These are phyloP conservation scores for Parasitella parasitica DNA, from an alignment of 371 early-diverging fungal genomes.

Conservation along the genomic window DNA sequence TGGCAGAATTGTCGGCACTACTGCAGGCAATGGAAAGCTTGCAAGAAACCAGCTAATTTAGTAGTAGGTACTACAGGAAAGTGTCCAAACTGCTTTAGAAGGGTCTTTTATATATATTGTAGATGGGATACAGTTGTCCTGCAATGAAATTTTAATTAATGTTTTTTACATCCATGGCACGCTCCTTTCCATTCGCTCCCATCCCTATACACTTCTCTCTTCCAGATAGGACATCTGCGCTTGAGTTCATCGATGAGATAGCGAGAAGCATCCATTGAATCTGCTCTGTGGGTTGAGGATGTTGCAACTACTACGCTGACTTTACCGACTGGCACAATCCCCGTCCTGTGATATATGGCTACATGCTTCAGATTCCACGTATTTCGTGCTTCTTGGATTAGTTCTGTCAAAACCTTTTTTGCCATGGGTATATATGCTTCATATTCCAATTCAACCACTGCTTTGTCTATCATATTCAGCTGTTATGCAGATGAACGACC, in stretches of 20 bases:
- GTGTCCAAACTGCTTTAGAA: not conserved
- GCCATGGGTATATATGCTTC: slow-evolving; percentile 87
- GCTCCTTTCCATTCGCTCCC: slow-evolving; percentile 79
- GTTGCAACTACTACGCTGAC: slow-evolving; percentile 80
- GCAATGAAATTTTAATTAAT: too few relatives aligned
- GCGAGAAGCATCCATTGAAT: slow-evolving; percentile 72
- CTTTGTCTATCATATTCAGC: slow-evolving; percentile 53
- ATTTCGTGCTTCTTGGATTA: slow-evolving; percentile 62
- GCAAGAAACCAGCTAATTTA: slow-evolving; percentile 10
- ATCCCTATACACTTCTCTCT: slow-evolving; percentile 81
- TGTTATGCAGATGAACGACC: not conserved
- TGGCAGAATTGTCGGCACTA: slow-evolving; percentile 40
- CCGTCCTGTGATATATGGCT: slow-evolving; percentile 75
- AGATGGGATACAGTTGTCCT: too few relatives aligned
- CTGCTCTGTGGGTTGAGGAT: slow-evolving; percentile 76
- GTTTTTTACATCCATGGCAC: slow-evolving; percentile 3
- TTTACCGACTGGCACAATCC: slow-evolving; percentile 78
- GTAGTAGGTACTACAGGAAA: not conserved
- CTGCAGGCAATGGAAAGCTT: slow-evolving; percentile 34
- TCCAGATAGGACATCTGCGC: slow-evolving; percentile 86
- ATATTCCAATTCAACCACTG: slow-evolving; percentile 74
- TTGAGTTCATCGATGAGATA: slow-evolving; percentile 87
- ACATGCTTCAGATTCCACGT: slow-evolving; percentile 69
- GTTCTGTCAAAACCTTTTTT: slow-evolving; percentile 53
- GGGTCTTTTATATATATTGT: not conserved